These are phyloP conservation scores for Nannizzia gypsea DNA, from an alignment of 2,329 filamentous ascomycete species.

Conservation along the genomic window DNA sequence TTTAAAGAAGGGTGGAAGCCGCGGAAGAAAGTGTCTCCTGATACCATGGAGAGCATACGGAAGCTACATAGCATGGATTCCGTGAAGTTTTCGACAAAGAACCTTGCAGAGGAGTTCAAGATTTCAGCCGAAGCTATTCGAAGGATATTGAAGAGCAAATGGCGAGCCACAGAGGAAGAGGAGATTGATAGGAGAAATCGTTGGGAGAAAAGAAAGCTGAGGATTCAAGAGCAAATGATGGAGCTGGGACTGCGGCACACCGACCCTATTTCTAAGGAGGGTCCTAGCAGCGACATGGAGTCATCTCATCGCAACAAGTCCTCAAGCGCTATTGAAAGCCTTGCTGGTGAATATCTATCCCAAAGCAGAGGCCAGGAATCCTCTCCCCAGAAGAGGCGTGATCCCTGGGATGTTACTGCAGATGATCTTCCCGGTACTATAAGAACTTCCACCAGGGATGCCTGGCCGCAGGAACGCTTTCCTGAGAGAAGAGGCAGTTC, in stretches of 20 bases:
- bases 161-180: conserved; percentile 32
- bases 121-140: conserved; percentile 80
- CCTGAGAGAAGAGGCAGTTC: too few relatives aligned
- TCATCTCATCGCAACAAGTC: neutral
- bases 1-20: conserved; percentile 71
- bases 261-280: neutral
- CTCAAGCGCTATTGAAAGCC: neutral
- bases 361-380: neutral
- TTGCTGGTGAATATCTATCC: neutral
- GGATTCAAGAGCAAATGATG: conserved; percentile 36
- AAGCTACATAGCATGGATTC: conserved; percentile 69
- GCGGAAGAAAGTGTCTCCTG: conserved; percentile 75
- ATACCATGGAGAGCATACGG: conserved; percentile 81
- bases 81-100: conserved; percentile 59
- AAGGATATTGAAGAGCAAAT: conserved; percentile 59
- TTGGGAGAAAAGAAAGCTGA: conserved; percentile 36
- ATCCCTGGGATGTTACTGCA: neutral
- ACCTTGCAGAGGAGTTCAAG: conserved; percentile 67
- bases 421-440: neutral
- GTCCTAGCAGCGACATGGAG: neutral
- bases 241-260: conserved; percentile 41
- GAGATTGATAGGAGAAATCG: conserved; percentile 29
- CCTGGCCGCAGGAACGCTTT: neutral
- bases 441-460: neutral
- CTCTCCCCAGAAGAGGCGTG: neutral